Percentiles rank a stretch among this genome's conserved stretches.
These are phyloP conservation scores for Fraxinus nigra DNA, from an alignment of 305 asterid genomes.

Conservation along the genomic window DNA sequence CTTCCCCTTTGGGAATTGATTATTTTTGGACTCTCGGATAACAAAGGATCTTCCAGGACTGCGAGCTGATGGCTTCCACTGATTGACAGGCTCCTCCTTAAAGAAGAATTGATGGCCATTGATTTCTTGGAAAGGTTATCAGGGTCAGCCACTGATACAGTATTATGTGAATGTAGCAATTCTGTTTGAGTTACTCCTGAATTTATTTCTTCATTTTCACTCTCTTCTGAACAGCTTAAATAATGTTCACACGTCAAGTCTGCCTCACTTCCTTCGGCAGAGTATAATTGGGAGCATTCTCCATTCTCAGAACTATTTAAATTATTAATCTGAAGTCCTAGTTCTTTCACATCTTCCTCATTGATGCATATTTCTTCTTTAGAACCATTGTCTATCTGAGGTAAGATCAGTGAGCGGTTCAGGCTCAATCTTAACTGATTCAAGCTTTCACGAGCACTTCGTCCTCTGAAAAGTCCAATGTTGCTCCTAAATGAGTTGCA, in stretches of 20 bases:
- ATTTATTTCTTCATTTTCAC: conserved; percentile 69
- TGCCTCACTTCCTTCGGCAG: conserved; percentile 67
- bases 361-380: conserved; percentile 49
- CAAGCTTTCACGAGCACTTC: conserved; percentile 78
- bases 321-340: conserved; percentile 59
- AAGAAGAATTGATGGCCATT: conserved; percentile 30
- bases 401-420: conserved; percentile 77
- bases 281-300: conserved; percentile 41
- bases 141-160: conserved; percentile 17
- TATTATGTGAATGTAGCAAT: conserved; percentile 1
- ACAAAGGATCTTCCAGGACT: conserved; percentile 59
- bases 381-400: conserved; percentile 50
- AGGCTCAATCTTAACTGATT: conserved; percentile 82
- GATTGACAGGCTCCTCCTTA: conserved; percentile 45
- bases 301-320: conserved; percentile 45
- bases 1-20: conserved; percentile 59
- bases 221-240: conserved; percentile 76
- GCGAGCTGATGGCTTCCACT: conserved; percentile 36
- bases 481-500: conserved; percentile 43
- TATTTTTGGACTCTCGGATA: conserved; percentile 88
- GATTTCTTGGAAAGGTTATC: conserved; percentile 23
- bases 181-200: conserved; percentile 41
- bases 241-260: conserved; percentile 65
- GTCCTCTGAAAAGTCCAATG: conserved; percentile 50
- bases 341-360: conserved; percentile 72